Evolutionary conservation across 805 yeast species (phyloP), one percentile per base, ranked within the genome.

Genomic region (Cyberlindnera subsufficiens): DNA sequence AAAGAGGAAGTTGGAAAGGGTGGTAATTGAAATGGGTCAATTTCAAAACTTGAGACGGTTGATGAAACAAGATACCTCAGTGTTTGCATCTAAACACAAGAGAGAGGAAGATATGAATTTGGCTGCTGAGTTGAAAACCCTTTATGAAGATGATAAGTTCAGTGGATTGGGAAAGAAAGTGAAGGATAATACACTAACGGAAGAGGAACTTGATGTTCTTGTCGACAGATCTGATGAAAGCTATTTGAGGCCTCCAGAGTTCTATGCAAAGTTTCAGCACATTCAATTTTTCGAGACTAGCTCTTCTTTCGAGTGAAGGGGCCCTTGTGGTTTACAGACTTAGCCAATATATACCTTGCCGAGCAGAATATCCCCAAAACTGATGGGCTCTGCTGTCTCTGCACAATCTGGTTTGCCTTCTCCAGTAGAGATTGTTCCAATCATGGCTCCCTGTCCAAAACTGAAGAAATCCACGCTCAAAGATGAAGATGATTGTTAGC

Each of bases 1-100:
- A 19, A 93, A 93, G 63, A 72, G 96, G 46, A 77, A 77, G 44
- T 69, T 90, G 45, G 96, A 88, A 52, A 79, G 77, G 55, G 61
- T 86, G 54, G 87, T 88, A 19, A 83, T 83, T 42, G 82, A 80
- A 52, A 59, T 76, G 66, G 89, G 89, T 3, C 65, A 69, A 31
- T 78, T 78, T 54, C 74, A 72, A 46, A 68, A 68, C 30, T 61
- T 71, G 44, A 62, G 56, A 34, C 66, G 63, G 40, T 54, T 65
- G 35, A 65, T 70, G 10, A 53, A 58, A 56, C 62, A 46, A 48
- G 66, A 45, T 52, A 60, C 16, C 44, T 54, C 39, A 39, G 52
- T 42, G 50, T 46, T 48, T 31, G 46, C 39, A 6, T 53, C 27
- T 44, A 55, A 18, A 47, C 54, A 13, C 37, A 43, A 14, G 44